Conservation (phyloP, 2,329 filamentous ascomycete species). For the Coniochaeta sp. region DNA sequence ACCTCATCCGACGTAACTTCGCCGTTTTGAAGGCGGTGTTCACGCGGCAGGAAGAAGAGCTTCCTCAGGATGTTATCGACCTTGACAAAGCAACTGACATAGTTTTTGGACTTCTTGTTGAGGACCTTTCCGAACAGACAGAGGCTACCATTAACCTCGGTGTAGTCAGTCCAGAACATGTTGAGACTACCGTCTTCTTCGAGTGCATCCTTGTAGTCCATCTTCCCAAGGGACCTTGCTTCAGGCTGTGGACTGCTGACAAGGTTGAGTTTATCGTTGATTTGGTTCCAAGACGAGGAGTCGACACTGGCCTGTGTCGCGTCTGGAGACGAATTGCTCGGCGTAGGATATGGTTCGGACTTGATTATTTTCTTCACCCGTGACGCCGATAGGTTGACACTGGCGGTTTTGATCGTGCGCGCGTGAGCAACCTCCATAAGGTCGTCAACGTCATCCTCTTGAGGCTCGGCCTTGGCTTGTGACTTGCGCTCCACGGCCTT, state of each 20-base stretch:
- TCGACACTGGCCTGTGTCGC: constrained; percentile 57
- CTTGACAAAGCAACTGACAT: constrained; percentile 92
- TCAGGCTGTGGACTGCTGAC: constrained; percentile 57
- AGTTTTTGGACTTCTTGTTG: constrained; percentile 72
- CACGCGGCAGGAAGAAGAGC: constrained; percentile 83
- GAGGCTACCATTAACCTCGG: constrained; percentile 81
- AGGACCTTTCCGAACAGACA: constrained; percentile 95
- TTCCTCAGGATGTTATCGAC: constrained; percentile 91
- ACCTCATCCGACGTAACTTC: constrained; percentile 70
- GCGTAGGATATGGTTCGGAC: constrained; percentile 58
- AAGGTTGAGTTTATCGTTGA: constrained; percentile 81
- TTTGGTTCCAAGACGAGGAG: constrained; percentile 78
- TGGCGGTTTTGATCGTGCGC: constrained; percentile 58
- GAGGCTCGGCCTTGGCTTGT: constrained; percentile 46
- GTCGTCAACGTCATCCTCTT: constrained; percentile 66
- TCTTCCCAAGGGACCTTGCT: constrained; percentile 63
- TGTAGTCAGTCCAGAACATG: constrained; percentile 97
- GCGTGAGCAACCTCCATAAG: constrained; percentile 83
- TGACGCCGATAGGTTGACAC: constrained; percentile 78
- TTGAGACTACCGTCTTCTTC: constrained; percentile 86
- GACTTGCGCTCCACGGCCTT: constrained; percentile 70
- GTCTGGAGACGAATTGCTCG: constrained; percentile 66
- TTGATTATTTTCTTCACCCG: constrained; percentile 71
- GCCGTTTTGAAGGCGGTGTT: constrained; percentile 48
- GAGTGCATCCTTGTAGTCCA: constrained; percentile 77